Conservation (phyloP, 2,329 filamentous ascomycete genomes). For the Stachybotrys echinatus region DNA sequence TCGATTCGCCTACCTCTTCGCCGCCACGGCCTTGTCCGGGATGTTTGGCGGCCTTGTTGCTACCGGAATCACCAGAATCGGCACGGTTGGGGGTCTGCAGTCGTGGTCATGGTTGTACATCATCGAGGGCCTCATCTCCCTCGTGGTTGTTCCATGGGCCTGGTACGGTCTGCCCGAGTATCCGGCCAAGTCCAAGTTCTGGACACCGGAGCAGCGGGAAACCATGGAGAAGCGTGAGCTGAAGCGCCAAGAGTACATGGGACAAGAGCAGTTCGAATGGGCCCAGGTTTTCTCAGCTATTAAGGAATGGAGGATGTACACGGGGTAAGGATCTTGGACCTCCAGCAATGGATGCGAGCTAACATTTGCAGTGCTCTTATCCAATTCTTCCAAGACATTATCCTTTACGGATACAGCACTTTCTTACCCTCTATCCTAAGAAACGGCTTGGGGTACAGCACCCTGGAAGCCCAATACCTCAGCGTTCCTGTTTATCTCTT, state of each 20-base stretch:
- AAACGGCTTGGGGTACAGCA: slow-evolving; percentile 40
- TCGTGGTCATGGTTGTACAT: slow-evolving; percentile 35
- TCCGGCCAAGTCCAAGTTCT: not conserved
- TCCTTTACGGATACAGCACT: slow-evolving; percentile 52
- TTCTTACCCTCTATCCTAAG: slow-evolving; percentile 52
- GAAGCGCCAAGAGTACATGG: not conserved
- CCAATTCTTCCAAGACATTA: slow-evolving; percentile 47
- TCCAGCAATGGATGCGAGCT: not conserved
- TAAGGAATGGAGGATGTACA: not conserved
- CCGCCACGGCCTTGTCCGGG: slow-evolving; percentile 29
- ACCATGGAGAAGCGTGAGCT: not conserved
- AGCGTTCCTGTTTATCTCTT: slow-evolving; percentile 53
- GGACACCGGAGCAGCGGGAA: not conserved
- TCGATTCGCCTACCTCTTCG: slow-evolving; percentile 30
- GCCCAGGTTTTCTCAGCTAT: not conserved
- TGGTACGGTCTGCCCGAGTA: not conserved
- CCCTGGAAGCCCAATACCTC: slow-evolving; percentile 45
- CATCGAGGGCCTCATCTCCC: slow-evolving; percentile 22
- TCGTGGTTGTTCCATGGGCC: not conserved
- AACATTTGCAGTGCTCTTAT: slow-evolving; percentile 24
- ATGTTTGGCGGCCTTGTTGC: slow-evolving; percentile 35
- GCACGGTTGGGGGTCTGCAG: slow-evolving; percentile 19
- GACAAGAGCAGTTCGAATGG: not conserved
- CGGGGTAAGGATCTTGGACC: not conserved
- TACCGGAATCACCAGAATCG: slow-evolving; percentile 27